phyloP scores from a whole-genome alignment of 192 early-diverging fungal genomes.

The Coemansia sp. region DNA sequence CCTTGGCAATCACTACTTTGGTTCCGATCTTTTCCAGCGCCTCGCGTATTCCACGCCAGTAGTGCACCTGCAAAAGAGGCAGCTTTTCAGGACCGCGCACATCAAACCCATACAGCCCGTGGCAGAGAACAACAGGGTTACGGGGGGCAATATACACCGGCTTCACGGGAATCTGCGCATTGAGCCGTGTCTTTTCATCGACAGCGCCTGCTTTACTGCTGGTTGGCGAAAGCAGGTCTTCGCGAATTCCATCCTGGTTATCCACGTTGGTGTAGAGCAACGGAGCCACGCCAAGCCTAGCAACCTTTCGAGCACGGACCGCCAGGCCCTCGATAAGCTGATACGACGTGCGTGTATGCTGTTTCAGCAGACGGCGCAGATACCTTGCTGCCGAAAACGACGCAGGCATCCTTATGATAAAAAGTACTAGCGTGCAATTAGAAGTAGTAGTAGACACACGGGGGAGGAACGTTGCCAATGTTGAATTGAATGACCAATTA shows the following conservation, averaged over 20 bases:
- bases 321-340: slow-evolving; percentile 19
- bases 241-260: not conserved
- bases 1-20: slow-evolving; percentile 76
- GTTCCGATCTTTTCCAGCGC: slow-evolving; percentile 77
- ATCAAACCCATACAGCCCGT: slow-evolving; percentile 91
- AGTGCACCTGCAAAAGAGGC: slow-evolving; percentile 82
- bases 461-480: not conserved
- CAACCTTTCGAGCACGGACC: slow-evolving; percentile 17
- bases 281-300: slow-evolving; percentile 31
- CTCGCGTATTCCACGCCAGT: slow-evolving; percentile 80
- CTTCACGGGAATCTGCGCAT: slow-evolving; percentile 56
- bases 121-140: slow-evolving; percentile 82
- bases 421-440: not conserved
- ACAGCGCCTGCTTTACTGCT: not conserved
- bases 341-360: slow-evolving; percentile 14
- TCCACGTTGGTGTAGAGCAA: slow-evolving; percentile 38
- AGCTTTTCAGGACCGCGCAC: slow-evolving; percentile 72
- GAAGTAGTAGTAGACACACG: not conserved
- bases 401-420: slow-evolving; percentile 25
- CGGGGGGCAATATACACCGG: slow-evolving; percentile 72
- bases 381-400: slow-evolving; percentile 34
- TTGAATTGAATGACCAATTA: slow-evolving; percentile 2
- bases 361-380: slow-evolving; percentile 31
- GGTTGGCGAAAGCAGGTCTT: not conserved
- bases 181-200: slow-evolving; percentile 29